These are phyloP conservation scores for Trypethelium eluteriae DNA, from an alignment of 495 filamentous ascomycete species.

Conservation along the genomic window DNA sequence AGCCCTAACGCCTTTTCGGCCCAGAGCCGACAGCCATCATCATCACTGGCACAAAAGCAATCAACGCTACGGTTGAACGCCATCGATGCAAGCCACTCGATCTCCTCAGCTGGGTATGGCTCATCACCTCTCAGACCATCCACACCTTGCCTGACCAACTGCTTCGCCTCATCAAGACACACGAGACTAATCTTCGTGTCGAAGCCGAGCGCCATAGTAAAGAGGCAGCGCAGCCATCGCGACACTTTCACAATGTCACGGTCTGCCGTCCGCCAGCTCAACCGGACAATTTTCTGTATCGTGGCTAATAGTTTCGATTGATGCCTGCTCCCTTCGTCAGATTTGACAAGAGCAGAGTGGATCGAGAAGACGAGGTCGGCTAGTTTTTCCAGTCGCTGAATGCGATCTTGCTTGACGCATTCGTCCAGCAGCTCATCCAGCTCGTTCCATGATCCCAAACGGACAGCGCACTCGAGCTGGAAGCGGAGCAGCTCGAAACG, in stretches of 20 bases:
- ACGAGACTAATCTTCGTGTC: constrained; percentile 30
- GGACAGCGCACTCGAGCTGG: constrained; percentile 66
- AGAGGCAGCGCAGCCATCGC: constrained; percentile 66
- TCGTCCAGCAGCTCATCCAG: constrained; percentile 55
- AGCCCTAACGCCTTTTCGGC: constrained; percentile 57
- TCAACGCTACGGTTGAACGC: constrained; percentile 74
- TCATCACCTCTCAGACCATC: constrained; percentile 20
- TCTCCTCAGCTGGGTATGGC: constrained; percentile 59
- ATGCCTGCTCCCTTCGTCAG: constrained; percentile 5
- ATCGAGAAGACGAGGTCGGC: constrained; percentile 34
- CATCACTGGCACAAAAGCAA: constrained; percentile 51
- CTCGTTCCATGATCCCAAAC: constrained; percentile 59
- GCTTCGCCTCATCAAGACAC: constrained; percentile 33
- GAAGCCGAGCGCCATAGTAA: constrained; percentile 51
- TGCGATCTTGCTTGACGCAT: constrained; percentile 27
- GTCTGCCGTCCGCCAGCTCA: constrained; percentile 47
- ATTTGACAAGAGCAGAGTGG: constrained; percentile 21
- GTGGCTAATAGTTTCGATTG: constrained; percentile 22
- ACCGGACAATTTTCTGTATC: constrained; percentile 52
- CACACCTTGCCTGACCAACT: constrained; percentile 25
- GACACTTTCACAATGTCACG: constrained; percentile 51
- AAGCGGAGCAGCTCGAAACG: constrained; percentile 53
- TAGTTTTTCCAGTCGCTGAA: constrained; percentile 30
- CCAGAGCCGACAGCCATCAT: constrained; percentile 55
- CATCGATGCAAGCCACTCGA: constrained; percentile 68